phyloP scores from a whole-genome alignment of 345 rosid species.

The Syzygium jambos region DNA sequence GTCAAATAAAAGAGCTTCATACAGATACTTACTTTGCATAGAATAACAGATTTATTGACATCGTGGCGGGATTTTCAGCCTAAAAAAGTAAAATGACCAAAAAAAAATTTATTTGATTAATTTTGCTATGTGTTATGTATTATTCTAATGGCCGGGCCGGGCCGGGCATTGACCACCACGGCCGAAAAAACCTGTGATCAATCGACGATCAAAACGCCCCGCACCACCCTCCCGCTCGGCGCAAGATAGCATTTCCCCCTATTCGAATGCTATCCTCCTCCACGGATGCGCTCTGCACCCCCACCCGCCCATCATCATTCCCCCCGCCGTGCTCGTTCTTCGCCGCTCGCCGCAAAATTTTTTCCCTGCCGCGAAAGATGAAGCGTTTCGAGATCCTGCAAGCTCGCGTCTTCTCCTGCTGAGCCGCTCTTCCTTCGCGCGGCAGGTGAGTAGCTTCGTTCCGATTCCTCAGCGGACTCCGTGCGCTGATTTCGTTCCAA shows the following conservation, averaged over 20 bases:
- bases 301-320: background rate
- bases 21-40: background rate
- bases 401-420: background rate
- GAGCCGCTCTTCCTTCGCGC: background rate
- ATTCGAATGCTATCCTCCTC: constrained; percentile 7
- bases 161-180: background rate
- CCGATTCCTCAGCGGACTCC: background rate
- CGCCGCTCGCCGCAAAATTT: background rate
- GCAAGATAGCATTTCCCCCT: constrained; percentile 3
- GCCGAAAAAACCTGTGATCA: background rate
- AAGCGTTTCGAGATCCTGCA: background rate
- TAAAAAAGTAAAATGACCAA: background rate
- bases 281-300: constrained; percentile 3
- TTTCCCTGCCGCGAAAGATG: background rate
- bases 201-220: background rate
- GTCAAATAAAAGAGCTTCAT: background rate
- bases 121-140: background rate
- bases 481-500: background rate
- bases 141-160: background rate
- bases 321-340: background rate
- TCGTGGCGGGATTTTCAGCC: background rate
- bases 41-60: background rate
- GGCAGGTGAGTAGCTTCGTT: background rate
- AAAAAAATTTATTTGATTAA: background rate
- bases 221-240: background rate